Base-by-base conservation (phyloP, 192 early-diverging fungal species). In the Phlyctochytrium arcticum region DNA sequence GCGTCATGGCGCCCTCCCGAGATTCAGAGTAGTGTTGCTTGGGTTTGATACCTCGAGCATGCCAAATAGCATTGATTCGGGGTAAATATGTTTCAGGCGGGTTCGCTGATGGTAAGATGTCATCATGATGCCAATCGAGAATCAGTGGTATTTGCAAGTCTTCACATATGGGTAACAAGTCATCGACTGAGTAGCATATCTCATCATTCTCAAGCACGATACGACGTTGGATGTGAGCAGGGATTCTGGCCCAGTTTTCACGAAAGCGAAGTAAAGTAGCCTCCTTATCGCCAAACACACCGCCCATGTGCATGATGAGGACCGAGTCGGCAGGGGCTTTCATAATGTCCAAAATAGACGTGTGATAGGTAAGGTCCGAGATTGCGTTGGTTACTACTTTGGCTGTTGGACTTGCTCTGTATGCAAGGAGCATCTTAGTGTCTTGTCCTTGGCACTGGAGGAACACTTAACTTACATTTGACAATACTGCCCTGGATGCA, bases 161-260 rank as follows among this genome's bases (percentile, higher is more conserved):
- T 57, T 81, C 65, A 62, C 77, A 79, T 24, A 70, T 57, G 15
- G 76, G 76, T n/a, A 81, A 54, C 9, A 81, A 34, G 5, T 81
- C 80, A 23, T 65, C 48, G 7, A 79, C 75, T 12, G 59, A 66
- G 36, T 77, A 81, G 33, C 71, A 77, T 17, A 79, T 47, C 54
- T 81, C 80, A 57, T 81, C 80, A 48, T 81, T 81, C 36, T 81
- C 80, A 27, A 81, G 65, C 5, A 79, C 77, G 17, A 81, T 48
- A 21, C 80, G 68, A 12, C 60, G n/a, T 53, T 68, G 74, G 37
- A 76, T 74, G 10, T 61, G 47, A n/a, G 53, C 21, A 2, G 73
- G 65, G 32, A 81, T 34, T 12, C 29, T 39, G 3, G 29, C 35
- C 39, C 75, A 79, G 26, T 61, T 78, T 33, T 69, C 65, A 48